Percentiles rank a stretch among this genome's conserved stretches.
These are phyloP conservation scores for Sugiyamaella sp. DNA, from an alignment of 1,139 yeast species.

Conservation along the genomic window DNA sequence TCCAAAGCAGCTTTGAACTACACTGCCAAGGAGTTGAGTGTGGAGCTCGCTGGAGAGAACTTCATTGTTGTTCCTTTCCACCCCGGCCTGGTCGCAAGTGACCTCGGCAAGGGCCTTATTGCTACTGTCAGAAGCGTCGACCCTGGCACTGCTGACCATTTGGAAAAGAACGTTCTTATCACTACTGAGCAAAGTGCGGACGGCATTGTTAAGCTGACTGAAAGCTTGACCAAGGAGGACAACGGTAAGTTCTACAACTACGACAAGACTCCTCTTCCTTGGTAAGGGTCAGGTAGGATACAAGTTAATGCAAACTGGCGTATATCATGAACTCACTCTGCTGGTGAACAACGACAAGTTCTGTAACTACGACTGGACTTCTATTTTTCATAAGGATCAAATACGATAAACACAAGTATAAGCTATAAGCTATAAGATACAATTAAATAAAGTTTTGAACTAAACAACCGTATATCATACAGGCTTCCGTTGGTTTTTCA, in stretches of 20 bases:
- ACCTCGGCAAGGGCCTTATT: slow-evolving; percentile 30
- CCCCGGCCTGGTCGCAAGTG: slow-evolving; percentile 44
- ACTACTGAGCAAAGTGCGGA: slow-evolving; percentile 22
- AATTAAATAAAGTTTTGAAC: no score
- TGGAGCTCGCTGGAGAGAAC: slow-evolving; percentile 33
- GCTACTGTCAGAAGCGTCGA: slow-evolving; percentile 15
- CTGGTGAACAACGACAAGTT: no score
- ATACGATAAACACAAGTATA: no score
- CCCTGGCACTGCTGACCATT: slow-evolving; percentile 3
- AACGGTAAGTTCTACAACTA: slow-evolving; percentile 23
- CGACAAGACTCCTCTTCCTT: slow-evolving; percentile 19
- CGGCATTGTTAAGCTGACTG: slow-evolving; percentile 18
- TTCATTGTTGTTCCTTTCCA: slow-evolving; percentile 38
- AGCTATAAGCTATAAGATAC: no score
- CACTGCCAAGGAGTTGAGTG: slow-evolving; percentile 20
- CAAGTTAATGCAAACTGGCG: neutral
- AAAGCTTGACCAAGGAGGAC: slow-evolving; percentile 16
- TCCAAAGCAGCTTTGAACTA: slow-evolving; percentile 24
- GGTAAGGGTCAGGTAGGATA: neutral
- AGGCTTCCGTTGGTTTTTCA: no score
- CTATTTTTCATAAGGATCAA: no score
- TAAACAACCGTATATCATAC: no score
- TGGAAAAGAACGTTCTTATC: neutral
- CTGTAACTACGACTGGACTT: no score
- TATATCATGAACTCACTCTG: no score